Conservation (phyloP, 192 early-diverging fungal species). For the Backusella westeae region DNA sequence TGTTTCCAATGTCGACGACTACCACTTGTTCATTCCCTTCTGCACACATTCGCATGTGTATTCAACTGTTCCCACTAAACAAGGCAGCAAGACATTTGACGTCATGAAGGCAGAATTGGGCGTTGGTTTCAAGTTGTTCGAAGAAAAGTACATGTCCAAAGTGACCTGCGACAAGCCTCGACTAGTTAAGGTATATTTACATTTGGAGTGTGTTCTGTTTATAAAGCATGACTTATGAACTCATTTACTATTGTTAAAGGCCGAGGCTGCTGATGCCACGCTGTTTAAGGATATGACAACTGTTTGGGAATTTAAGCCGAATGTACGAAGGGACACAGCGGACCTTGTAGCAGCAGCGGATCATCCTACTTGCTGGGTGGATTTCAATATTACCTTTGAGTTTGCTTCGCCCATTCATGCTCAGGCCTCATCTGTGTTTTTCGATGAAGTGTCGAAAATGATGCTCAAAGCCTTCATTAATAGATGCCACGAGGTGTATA, state of each 20-base stretch:
- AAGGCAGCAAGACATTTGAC: constrained; percentile 2
- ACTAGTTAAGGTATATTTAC: constrained; percentile 56
- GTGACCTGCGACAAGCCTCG: constrained; percentile 66
- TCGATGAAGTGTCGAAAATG: constrained; percentile 69
- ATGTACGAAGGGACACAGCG: constrained; percentile 28
- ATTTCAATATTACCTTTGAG: constrained; percentile 79
- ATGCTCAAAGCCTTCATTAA: constrained; percentile 74
- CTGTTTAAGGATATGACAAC: constrained; percentile 67
- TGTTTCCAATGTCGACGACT: constrained; percentile 79
- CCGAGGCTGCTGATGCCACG: constrained; percentile 50
- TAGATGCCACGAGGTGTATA: constrained; percentile 53
- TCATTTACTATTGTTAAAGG: constrained; percentile 32
- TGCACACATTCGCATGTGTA: constrained; percentile 67
- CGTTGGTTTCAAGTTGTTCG: constrained; percentile 76
- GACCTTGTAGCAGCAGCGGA: constrained; percentile 29
- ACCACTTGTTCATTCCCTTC: constrained; percentile 82
- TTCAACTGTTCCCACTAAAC: constrained; percentile 27
- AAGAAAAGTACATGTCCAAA: constrained; percentile 75
- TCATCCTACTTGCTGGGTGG: constrained; percentile 58
- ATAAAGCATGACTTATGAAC: neutral
- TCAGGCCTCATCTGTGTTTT: constrained; percentile 75
- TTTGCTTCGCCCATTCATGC: constrained; percentile 80
- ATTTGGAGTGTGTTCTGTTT: neutral
- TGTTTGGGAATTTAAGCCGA: constrained; percentile 65
- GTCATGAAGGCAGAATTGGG: constrained; percentile 70